Percentiles rank a stretch among this genome's conserved stretches.
Conservation (phyloP, 805 yeast genomes). For the Candida glaebosa region DNA sequence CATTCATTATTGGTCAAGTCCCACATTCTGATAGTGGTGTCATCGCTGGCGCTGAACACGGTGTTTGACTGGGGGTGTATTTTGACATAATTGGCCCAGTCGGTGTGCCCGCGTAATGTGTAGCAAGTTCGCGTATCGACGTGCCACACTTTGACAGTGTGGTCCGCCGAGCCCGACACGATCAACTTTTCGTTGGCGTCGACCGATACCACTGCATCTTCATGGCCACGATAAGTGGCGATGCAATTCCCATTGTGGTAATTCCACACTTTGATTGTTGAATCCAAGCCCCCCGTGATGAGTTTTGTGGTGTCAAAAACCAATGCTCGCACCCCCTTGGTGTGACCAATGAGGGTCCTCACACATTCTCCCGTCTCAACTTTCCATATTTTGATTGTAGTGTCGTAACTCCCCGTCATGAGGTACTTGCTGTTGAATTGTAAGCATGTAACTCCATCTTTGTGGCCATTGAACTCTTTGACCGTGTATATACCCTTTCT, state of each 20-base stretch:
- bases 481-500: constrained; percentile 70
- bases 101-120: constrained; percentile 89
- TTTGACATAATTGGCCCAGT: constrained; percentile 88
- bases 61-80: constrained; percentile 77
- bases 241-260: constrained; percentile 92
- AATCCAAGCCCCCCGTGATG: constrained; percentile 88
- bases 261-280: constrained; percentile 93
- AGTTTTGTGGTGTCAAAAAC: constrained; percentile 86
- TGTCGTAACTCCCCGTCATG: constrained; percentile 91
- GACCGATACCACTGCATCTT: constrained; percentile 77
- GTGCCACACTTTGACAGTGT: constrained; percentile 93
- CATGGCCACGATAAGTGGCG: constrained; percentile 91
- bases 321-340: constrained; percentile 79
- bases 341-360: constrained; percentile 82
- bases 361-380: constrained; percentile 72
- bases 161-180: constrained; percentile 91
- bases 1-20: constrained; percentile 79
- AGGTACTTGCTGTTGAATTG: constrained; percentile 74
- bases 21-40: constrained; percentile 93
- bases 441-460: constrained; percentile 83
- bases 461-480: constrained; percentile 72
- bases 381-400: constrained; percentile 92
- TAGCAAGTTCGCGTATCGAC: constrained; percentile 90
- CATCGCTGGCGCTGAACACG: constrained; percentile 86
- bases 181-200: constrained; percentile 78